phyloP scores from a whole-genome alignment of 1,284 basidiomycete genomes.

The Lignosus rhinocerotis region DNA sequence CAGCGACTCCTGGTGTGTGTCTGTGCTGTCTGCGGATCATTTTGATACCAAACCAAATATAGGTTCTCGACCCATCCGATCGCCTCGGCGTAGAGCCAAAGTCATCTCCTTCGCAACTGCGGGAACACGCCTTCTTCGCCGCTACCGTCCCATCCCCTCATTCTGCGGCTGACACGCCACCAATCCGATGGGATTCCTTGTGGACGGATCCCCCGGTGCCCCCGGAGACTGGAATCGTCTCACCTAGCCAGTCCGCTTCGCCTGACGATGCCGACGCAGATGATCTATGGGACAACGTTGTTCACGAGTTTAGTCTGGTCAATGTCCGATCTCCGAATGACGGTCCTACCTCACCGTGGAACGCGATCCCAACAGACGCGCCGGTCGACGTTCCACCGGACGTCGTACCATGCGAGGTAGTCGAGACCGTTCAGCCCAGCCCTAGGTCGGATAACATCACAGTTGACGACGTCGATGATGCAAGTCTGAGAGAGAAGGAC shows the following conservation, averaged over 20 bases:
- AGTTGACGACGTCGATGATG: constrained; percentile 4
- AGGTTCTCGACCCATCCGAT: constrained; percentile 21
- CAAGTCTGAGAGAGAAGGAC: constrained; percentile 5
- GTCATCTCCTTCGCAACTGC: constrained; percentile 19
- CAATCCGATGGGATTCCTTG: constrained; percentile 18
- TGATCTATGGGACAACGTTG: constrained; percentile 19
- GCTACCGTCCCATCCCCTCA: neutral
- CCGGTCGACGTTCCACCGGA: constrained; percentile 13
- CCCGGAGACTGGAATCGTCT: constrained; percentile 18
- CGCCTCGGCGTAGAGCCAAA: constrained; percentile 21
- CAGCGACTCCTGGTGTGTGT: constrained; percentile 12
- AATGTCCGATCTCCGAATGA: constrained; percentile 12
- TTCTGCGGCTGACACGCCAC: neutral
- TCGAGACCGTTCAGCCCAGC: neutral
- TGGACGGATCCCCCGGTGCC: constrained; percentile 18
- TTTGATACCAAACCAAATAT: no score
- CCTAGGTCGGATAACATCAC: neutral
- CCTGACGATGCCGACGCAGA: constrained; percentile 6
- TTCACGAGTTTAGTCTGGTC: constrained; percentile 20
- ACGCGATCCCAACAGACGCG: neutral
- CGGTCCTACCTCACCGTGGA: constrained; percentile 2
- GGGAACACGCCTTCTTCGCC: constrained; percentile 17
- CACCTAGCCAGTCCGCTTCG: neutral
- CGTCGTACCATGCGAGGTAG: constrained; percentile 1
- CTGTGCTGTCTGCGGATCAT: neutral